phyloP scores from a whole-genome alignment of 2,329 filamentous ascomycete genomes.

The Ilyonectria mors-panacis region DNA sequence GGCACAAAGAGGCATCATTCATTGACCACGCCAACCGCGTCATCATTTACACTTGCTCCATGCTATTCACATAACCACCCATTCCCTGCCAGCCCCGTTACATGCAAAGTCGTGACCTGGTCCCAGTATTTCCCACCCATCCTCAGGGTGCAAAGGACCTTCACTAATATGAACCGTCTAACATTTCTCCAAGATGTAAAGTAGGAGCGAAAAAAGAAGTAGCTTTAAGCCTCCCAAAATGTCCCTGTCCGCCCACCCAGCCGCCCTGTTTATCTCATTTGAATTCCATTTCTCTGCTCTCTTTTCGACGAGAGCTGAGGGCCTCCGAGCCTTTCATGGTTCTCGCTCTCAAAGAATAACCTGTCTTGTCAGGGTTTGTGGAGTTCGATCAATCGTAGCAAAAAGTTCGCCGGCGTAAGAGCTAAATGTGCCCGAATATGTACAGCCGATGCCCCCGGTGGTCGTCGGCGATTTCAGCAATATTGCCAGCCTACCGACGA shows the following conservation, averaged over 20 bases:
- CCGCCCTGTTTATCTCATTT: slow-evolving; percentile 7
- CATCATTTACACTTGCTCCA: slow-evolving; percentile 29
- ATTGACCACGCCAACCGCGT: slow-evolving; percentile 37
- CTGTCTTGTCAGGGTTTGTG: slow-evolving; percentile 3
- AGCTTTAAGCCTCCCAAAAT: not conserved
- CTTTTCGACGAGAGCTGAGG: not conserved
- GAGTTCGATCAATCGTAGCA: not conserved
- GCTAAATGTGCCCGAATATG: slow-evolving; percentile 11
- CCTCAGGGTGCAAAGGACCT: not conserved
- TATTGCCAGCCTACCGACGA: slow-evolving; percentile 32
- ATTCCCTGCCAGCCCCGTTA: slow-evolving; percentile 12
- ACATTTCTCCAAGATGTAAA: slow-evolving; percentile 1
- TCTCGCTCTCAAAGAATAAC: slow-evolving; percentile 33
- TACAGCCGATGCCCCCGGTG: slow-evolving; percentile 16
- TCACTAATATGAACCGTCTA: slow-evolving; percentile 2
- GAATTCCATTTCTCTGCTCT: not conserved
- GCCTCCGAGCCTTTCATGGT: slow-evolving; percentile 37
- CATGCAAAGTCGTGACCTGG: slow-evolving; percentile 23
- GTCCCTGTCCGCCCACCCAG: not conserved
- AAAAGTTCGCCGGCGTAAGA: not conserved
- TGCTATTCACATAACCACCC: slow-evolving; percentile 4
- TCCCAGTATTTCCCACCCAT: slow-evolving; percentile 15
- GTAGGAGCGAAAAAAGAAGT: not conserved
- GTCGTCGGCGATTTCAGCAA: not conserved
- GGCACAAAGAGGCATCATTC: slow-evolving; percentile 39